Base-by-base conservation (phyloP, 2,329 filamentous ascomycete species). In the Colletotrichum sp. region DNA sequence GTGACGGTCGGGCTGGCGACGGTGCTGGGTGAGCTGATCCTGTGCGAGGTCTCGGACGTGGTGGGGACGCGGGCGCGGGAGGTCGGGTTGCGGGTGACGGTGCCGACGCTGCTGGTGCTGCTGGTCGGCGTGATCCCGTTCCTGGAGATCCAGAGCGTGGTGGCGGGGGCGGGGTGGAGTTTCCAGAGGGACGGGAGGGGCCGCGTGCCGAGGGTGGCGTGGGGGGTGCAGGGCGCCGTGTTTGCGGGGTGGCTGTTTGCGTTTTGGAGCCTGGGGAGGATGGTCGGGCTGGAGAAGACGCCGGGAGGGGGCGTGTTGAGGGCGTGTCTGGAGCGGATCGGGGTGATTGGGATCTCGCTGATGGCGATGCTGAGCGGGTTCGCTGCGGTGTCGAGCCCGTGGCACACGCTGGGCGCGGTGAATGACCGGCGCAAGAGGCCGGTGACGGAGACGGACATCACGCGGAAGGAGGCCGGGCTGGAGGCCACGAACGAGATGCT, bases 311-410 rank as follows among this genome's bases (percentile, higher is more conserved):
- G 2, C 18, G 79, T 91, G 65, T 87, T 87, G 18, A 85, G 89
- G 58, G 91, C 89, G 10, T 93, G 91, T 78, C 85, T 93, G 43
- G 91, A 93, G 82, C 85, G 95, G 60, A 92, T 98, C 30, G 95
- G 95, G 15, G 93, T 98, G 55, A 95, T 98, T 77, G 95, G 95
- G 5, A 95, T 97, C 72, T 93, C 94, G 64, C 86, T 97, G 69
- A 98, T 98, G 95, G 95, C 95, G 18, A 89, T 96, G 16, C 87
- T 98, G n/a, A 95, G 95, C 8, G 95, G 95, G 0, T 98, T 98
- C 80, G 95, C 95, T 8, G 95, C 95, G n/a, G 94, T 98, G 38
- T 96, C 94, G 28, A 94, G 94, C 2, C 92, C 96, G 2, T 98
- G 95, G 95, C 94, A 98, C 81, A 95, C 92, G 1, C 95, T 98